A percentile compares a stretch with the other conserved stretches of the same genome.
phyloP scores from a whole-genome alignment of 2,329 filamentous ascomycete species.

The Verticillium dahliae region DNA sequence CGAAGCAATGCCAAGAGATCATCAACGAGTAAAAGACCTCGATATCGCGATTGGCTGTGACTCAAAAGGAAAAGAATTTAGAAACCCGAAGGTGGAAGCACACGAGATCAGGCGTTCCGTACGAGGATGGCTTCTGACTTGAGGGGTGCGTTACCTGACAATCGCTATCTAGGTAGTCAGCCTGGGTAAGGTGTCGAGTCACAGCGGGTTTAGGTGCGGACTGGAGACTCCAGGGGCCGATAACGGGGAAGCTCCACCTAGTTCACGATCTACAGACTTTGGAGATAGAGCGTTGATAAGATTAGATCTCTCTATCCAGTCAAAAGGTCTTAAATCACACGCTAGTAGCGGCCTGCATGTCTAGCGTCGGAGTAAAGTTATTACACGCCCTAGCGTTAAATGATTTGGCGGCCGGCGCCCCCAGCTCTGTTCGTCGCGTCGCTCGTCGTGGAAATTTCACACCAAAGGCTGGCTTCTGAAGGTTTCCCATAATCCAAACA shows the following conservation, averaged over 20 bases:
- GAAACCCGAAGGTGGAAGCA: too few species aligned
- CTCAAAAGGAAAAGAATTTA: too few species aligned
- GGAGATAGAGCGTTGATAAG: not conserved
- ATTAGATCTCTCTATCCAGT: constrained; percentile 1
- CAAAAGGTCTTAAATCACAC: not conserved
- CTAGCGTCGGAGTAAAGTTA: constrained; percentile 25
- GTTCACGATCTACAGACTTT: not conserved
- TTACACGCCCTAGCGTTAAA: constrained; percentile 30
- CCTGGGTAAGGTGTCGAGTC: not conserved
- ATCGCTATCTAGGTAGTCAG: not conserved
- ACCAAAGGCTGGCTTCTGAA: not conserved
- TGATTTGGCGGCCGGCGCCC: constrained; percentile 31
- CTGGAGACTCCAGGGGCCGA: not conserved
- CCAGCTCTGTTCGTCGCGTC: constrained; percentile 25
- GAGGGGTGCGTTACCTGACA: not conserved
- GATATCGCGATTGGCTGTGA: too few species aligned
- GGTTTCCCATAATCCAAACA: not conserved
- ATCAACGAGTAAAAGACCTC: too few species aligned
- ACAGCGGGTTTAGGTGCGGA: not conserved
- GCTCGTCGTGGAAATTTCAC: constrained; percentile 29
- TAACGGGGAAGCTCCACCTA: not conserved
- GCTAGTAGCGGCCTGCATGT: not conserved
- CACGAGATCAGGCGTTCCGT: too few species aligned
- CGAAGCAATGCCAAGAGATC: too few species aligned
- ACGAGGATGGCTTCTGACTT: not conserved